These are phyloP conservation scores for Syncephalastrum sp. DNA, from an alignment of 371 early-diverging fungal genomes.

Conservation along the genomic window DNA sequence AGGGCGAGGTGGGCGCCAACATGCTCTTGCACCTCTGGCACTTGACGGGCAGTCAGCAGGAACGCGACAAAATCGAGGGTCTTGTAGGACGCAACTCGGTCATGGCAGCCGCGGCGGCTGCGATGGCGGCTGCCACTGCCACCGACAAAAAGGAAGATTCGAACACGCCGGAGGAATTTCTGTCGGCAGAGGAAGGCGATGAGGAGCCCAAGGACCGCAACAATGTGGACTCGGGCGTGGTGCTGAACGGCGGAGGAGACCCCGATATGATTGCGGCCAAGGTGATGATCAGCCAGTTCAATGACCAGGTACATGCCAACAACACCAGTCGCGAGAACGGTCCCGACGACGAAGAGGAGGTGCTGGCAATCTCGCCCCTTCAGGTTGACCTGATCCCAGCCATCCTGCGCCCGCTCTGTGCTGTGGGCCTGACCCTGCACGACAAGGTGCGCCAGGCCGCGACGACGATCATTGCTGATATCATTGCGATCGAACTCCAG, in stretches of 20 bases:
- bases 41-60: constrained; percentile 24
- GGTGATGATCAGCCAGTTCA: constrained; percentile 21
- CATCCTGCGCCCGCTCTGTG: constrained; percentile 62
- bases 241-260: constrained; percentile 13
- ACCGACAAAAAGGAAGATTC: background rate
- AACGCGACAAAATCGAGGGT: background rate
- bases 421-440: constrained; percentile 61
- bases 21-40: constrained; percentile 58
- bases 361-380: constrained; percentile 23
- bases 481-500: constrained; percentile 62
- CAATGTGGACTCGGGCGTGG: background rate
- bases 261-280: constrained; percentile 13
- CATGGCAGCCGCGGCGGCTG: background rate
- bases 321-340: constrained; percentile 16
- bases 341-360: constrained; percentile 3
- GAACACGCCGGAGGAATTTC: constrained; percentile 16
- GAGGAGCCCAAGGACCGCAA: constrained; percentile 6
- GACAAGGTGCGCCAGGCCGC: constrained; percentile 56
- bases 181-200: constrained; percentile 10
- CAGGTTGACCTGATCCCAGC: constrained; percentile 53
- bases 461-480: constrained; percentile 57
- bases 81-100: background rate
- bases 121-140: background rate
- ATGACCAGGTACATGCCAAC: constrained; percentile 13
- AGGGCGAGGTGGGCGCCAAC: constrained; percentile 57